Evolutionary conservation across 768 basidiomycete genomes (phyloP).

Genomic region (Lanmaoa pseudosensibilis): DNA sequence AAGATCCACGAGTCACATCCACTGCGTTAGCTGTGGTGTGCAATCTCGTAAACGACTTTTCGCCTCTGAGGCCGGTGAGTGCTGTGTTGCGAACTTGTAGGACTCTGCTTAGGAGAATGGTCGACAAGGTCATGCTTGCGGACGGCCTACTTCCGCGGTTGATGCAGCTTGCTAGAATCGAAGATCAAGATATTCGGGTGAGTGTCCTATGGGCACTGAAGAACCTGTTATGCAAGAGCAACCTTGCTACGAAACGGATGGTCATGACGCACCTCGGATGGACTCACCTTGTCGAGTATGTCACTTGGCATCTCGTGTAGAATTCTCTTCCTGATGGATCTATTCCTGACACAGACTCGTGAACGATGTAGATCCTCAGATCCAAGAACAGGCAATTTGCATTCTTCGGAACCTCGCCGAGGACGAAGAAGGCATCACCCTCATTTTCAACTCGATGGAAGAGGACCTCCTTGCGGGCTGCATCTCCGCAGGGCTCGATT

Average conservation of each 20-base stretch:
- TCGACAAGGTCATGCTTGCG: slow-evolving; percentile 57
- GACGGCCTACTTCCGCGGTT: slow-evolving; percentile 68
- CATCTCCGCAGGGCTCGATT: slow-evolving; percentile 50
- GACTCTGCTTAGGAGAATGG: slow-evolving; percentile 1
- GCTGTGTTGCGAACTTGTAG: not conserved
- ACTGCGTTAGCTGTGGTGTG: slow-evolving; percentile 77
- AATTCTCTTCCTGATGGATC: not conserved
- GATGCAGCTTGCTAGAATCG: slow-evolving; percentile 52
- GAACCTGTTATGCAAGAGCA: slow-evolving; percentile 72
- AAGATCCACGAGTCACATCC: slow-evolving; percentile 68
- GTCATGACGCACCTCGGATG: slow-evolving; percentile 75
- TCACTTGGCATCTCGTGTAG: not conserved
- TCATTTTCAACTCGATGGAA: slow-evolving; percentile 58
- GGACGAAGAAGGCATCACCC: slow-evolving; percentile 59
- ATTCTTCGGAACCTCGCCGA: slow-evolving; percentile 69
- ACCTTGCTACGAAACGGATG: slow-evolving; percentile 55
- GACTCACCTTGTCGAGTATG: slow-evolving; percentile 57
- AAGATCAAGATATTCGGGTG: slow-evolving; percentile 57
- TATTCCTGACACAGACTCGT: slow-evolving; percentile 44
- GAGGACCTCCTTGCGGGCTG: slow-evolving; percentile 44
- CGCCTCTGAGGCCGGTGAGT: slow-evolving; percentile 71
- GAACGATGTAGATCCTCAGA: slow-evolving; percentile 47
- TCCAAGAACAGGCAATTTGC: slow-evolving; percentile 73
- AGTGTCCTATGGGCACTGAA: slow-evolving; percentile 87
- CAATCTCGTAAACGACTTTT: slow-evolving; percentile 86